These are phyloP conservation scores for Eruca vesicaria DNA, from an alignment of 441 rosid genomes.

Conservation along the genomic window DNA sequence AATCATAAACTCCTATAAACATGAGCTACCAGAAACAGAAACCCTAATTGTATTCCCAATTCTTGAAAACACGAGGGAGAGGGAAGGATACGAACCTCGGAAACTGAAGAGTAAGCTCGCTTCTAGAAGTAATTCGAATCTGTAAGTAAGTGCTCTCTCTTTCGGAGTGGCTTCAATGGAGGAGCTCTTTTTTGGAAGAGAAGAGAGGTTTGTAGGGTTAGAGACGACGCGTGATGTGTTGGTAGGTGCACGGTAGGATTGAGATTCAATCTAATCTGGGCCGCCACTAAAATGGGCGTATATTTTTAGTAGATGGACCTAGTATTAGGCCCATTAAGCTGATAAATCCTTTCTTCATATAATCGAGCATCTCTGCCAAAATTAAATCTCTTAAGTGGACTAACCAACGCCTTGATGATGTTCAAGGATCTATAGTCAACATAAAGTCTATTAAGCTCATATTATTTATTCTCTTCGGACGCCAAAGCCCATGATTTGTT, in stretches of 20 bases:
- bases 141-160: not conserved
- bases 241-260: slow-evolving; percentile 11
- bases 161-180: not conserved
- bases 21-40: not conserved
- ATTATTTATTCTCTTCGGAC: too few relatives aligned
- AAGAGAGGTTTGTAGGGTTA: slow-evolving; percentile 25
- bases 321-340: not conserved
- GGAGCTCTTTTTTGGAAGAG: slow-evolving; percentile 28
- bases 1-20: slow-evolving; percentile 2
- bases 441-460: too few relatives aligned
- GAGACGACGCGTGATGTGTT: slow-evolving; percentile 11
- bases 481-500: too few relatives aligned
- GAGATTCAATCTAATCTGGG: not conserved
- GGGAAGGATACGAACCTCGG: not conserved
- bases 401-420: too few relatives aligned
- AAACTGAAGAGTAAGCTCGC: slow-evolving; percentile 18
- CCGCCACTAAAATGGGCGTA: slow-evolving; percentile 10
- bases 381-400: too few relatives aligned
- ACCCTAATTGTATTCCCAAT: slow-evolving; percentile 19
- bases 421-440: too few relatives aligned
- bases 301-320: not conserved
- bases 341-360: not conserved
- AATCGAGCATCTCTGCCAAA: too few relatives aligned
- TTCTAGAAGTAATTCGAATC: not conserved
- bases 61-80: not conserved